Evolutionary conservation across 768 basidiomycete genomes (phyloP), one percentile per base, ranked within the genome.

Genomic region (Lactifluus piperatus): DNA sequence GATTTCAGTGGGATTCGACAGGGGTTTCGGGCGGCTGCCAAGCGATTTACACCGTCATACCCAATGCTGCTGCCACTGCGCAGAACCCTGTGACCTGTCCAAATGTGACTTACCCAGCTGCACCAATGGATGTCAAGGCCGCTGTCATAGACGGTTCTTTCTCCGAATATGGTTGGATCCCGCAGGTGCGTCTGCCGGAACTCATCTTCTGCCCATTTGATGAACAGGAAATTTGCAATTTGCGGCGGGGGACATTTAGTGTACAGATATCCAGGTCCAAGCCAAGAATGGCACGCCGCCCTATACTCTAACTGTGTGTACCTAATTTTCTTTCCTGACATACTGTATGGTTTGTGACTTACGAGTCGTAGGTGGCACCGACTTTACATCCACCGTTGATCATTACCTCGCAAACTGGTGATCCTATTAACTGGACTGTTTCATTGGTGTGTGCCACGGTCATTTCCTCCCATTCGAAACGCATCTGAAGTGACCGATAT

Each of bases 11-110:
- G 57, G 84, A 82, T 62, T 75, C 68, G 44, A 76, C 76, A 34
- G 82, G 82, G 5, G 78, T 77, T 60, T 76, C 81, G 1, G 84
- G 84, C 20, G 84, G 84, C 10, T 85, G 84, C 64, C 80, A 84
- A 69, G 77, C 68, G 2, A 74, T 76, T 0, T 83, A 82, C 64
- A 81, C 82, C 0, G 75, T 85, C 49, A 81, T 83, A 50, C 74
- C 78, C 29, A 68, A 75, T 20, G 43, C 68, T 8, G 68, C 66
- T 30, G 60, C 64, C 24, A 69, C 71, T 8, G 64, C 71, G 5
- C 65, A 68, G 30, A 64, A 70, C 36, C 70, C 73, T 4, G 73
- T 78, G 1, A 71, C 73, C 3, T 86, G 84, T 65, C 53, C 69
- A 10, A 84, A 84, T 62, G 73, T 79, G 4, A 81, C 83, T 0